Percentiles rank a stretch among this genome's conserved stretches.
Evolutionary conservation across 495 filamentous ascomycete species (phyloP).

Genomic region (Hypoxylon cercidicola): DNA sequence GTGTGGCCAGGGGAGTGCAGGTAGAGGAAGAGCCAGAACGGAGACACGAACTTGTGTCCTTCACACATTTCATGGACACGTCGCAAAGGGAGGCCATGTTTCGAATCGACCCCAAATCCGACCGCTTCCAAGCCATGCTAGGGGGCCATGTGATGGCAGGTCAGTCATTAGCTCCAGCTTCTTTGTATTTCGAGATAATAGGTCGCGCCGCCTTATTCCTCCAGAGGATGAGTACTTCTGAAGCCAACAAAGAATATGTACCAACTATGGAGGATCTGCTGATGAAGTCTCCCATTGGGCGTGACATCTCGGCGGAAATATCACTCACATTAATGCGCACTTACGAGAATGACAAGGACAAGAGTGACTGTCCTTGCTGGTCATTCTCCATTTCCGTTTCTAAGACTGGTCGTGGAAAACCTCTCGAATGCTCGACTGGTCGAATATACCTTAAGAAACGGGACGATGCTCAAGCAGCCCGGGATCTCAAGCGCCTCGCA

Average conservation of each 20-base stretch:
- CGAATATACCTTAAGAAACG: conserved; percentile 20
- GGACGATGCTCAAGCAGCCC: conserved; percentile 4
- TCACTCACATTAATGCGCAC: conserved; percentile 19
- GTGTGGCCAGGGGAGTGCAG: background rate
- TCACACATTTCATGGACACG: conserved; percentile 40
- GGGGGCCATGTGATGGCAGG: conserved; percentile 53
- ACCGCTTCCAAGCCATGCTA: conserved; percentile 29
- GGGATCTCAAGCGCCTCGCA: conserved; percentile 10
- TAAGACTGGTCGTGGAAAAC: conserved; percentile 2
- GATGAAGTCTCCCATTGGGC: conserved; percentile 38
- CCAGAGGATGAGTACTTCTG: background rate
- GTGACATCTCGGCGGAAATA: conserved; percentile 20
- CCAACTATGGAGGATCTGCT: conserved; percentile 25
- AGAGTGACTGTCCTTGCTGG: conserved; percentile 26
- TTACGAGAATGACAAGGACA: conserved; percentile 1
- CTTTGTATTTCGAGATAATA: conserved; percentile 57
- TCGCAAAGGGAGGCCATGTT: conserved; percentile 30
- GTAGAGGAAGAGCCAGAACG: conserved; percentile 20
- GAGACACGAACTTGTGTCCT: conserved; percentile 45
- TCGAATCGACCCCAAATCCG: conserved; percentile 19
- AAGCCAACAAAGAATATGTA: conserved; percentile 1
- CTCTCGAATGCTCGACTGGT: conserved; percentile 25
- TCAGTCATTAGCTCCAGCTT: conserved; percentile 53
- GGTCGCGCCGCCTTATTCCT: conserved; percentile 37
- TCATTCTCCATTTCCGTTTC: conserved; percentile 25